Base-by-base conservation (phyloP, 2,329 filamentous ascomycete species). In the Sporothrix humicola region DNA sequence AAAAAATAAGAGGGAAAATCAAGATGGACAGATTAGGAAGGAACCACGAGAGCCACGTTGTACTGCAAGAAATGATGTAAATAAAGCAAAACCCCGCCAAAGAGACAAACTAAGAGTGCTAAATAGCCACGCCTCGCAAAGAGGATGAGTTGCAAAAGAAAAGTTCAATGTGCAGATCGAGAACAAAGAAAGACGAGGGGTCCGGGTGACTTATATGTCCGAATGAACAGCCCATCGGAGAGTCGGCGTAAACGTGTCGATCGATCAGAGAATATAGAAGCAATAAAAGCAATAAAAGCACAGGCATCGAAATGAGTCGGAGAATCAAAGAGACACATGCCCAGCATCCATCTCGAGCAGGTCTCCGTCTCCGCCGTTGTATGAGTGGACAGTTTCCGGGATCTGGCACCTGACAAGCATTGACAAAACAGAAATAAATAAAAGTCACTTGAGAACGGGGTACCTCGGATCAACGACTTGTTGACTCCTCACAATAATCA, bases 391-490 rank as follows among this genome's bases (percentile, higher is more conserved):
- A 48, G 17, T 23, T 26, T 26, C n/a, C 42, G n/a, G 42, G 10
- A 4, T 66, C 42, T 66, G 37, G 63, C 63, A 23, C 42, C 20
- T 48, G 61, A 26, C 61, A 66, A 52, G n/a, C 48, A 52, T 17
- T 2, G n/a, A 48, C n/a, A 23, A 20, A 15, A 66, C 61, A 68
- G 20, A 68, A 23, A 23, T 8, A 46, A n/a, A 46, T 46, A 20
- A 42, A 56, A 42, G 17, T 17, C 17, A 12, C 26, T 52, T 20
- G 20, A 65, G 13, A 46, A 65, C 9, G 37, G 42, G 42, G 42
- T 9, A 10, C 59, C 59, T 46, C 37, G 37, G 26, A 42, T 46
- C 59, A 46, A 23, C 59, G 20, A 15, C 37, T 23, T 46, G 59
- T 23, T 46, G n/a, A 15, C 37, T 65, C 37, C 7, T 13, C 9